Percentiles rank a stretch among this genome's conserved stretches.
Evolutionary conservation across 2,329 filamentous ascomycete genomes (phyloP).

Genomic region (Periconia sp.): DNA sequence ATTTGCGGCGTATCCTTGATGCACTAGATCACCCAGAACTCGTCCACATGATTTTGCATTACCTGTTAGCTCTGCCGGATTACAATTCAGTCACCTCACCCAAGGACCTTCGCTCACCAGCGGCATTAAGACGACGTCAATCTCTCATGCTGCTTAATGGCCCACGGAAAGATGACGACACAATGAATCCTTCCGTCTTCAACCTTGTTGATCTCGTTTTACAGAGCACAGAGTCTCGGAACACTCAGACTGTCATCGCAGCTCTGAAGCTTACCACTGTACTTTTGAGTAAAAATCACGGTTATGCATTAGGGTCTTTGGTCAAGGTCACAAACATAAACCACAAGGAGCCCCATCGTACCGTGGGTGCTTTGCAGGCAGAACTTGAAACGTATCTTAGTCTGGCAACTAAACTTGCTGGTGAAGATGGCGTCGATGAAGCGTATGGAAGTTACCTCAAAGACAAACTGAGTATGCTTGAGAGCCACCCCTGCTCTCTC

Average conservation of each 20-base stretch:
- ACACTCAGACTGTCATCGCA: constrained; percentile 85
- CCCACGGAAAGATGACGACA: constrained; percentile 73
- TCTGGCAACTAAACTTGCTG: constrained; percentile 68
- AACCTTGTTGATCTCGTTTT: constrained; percentile 90
- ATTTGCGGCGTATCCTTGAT: constrained; percentile 86
- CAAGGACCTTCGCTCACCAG: constrained; percentile 50
- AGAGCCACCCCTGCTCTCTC: constrained; percentile 73
- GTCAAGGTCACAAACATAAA: constrained; percentile 66
- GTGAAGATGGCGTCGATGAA: constrained; percentile 70
- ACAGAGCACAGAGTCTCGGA: constrained; percentile 79
- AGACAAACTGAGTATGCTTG: constrained; percentile 69
- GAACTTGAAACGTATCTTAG: constrained; percentile 73
- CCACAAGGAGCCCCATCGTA: constrained; percentile 60
- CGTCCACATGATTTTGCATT: constrained; percentile 90
- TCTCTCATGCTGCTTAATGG: constrained; percentile 85
- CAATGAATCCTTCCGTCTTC: constrained; percentile 82
- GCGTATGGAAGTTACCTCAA: constrained; percentile 72
- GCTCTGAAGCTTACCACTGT: constrained; percentile 85
- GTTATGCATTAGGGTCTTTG: constrained; percentile 78
- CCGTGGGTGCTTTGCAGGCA: constrained; percentile 71
- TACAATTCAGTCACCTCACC: constrained; percentile 37
- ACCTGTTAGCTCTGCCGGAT: constrained; percentile 81
- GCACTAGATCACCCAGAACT: constrained; percentile 91
- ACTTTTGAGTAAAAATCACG: constrained; percentile 83
- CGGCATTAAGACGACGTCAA: constrained; percentile 76